Evolutionary conservation across 2,329 filamentous ascomycete species (phyloP), one percentile per base, ranked within the genome.

Genomic region (Trichoderma atroviride): DNA sequence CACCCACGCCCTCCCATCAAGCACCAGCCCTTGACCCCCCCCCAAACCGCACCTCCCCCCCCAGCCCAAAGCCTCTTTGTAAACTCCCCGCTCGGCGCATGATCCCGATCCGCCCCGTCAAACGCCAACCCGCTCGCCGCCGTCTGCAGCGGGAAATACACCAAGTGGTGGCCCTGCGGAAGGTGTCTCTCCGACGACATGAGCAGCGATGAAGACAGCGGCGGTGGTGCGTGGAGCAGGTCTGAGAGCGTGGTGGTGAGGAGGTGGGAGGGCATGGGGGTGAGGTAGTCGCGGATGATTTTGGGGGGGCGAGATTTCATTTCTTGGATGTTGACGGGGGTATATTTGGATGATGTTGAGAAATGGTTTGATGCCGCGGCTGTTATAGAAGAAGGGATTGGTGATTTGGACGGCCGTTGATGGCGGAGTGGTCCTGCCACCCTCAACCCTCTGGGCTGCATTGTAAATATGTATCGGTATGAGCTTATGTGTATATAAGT

Each of bases 21-120:
- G 72, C 6, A 69, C 55, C 70, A 87, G n/a, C n/a, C n/a, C n/a
- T n/a, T n/a, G n/a, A 62, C 4, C 74, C 75, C 6, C 75, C 7
- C 37, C 70, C 47, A 9, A 92, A 92, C 1, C 76, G 77, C 10
- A 97, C 80, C 52, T 86, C 85, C 0, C 95, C 96, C 96, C 37
- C 94, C 94, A 16, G 92, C 93, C 96, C 96, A 99, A 82, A 99
- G 88, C 22, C 96, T 89, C 27, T 92, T 87, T 62, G 85, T 85
- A 77, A 92, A 97, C 1, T 89, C 89, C 4, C 78, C 77, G 1
- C 91, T 92, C 0, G 95, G 95, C 29, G 85, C 89, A 76, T 97
- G 93, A 65, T 91, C 84, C 5, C 87, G 83, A 78, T 98, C 95
- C 0, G 94, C 96, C 69, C 96, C 95, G 81, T 99, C 96, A 1